These are phyloP conservation scores for Helicocarpus griseus DNA, from an alignment of 2,329 filamentous ascomycete genomes.

Conservation along the genomic window DNA sequence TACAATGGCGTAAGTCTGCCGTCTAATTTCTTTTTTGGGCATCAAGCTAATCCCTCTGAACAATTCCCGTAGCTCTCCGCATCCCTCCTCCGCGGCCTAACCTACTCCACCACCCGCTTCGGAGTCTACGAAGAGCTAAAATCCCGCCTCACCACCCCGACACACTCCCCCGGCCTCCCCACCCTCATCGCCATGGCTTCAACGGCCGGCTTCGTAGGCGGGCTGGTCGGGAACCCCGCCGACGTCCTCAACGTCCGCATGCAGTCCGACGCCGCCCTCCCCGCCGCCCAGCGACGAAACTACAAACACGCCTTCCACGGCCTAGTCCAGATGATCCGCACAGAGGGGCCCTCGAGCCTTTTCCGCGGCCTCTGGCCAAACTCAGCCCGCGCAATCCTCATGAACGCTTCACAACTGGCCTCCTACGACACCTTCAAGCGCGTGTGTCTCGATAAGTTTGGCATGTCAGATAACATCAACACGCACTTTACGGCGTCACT, in stretches of 20 bases:
- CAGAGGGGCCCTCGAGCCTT: conserved; percentile 66
- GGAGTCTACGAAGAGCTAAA: conserved; percentile 95
- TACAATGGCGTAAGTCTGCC: conserved; percentile 78
- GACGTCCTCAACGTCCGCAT: conserved; percentile 97
- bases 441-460: conserved; percentile 41
- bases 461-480: conserved; percentile 45
- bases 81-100: conserved; percentile 83
- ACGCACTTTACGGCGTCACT: conserved; percentile 56
- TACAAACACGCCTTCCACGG: conserved; percentile 87
- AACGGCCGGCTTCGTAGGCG: conserved; percentile 76
- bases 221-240: conserved; percentile 83
- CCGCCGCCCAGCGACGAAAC: conserved; percentile 63
- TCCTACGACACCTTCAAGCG: conserved; percentile 57
- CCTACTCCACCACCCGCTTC: conserved; percentile 93
- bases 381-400: conserved; percentile 52
- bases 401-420: conserved; percentile 56
- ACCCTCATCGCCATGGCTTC: conserved; percentile 76
- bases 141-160: conserved; percentile 48
- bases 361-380: conserved; percentile 68
- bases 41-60: neutral
- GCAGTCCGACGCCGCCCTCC: conserved; percentile 83
- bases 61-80: conserved; percentile 59
- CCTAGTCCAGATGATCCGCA: conserved; percentile 71
- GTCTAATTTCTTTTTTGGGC: conserved; percentile 21
- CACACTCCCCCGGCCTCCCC: conserved; percentile 54